Conservation (phyloP, 495 filamentous ascomycete genomes). For the Aspergillus homomorphus region DNA sequence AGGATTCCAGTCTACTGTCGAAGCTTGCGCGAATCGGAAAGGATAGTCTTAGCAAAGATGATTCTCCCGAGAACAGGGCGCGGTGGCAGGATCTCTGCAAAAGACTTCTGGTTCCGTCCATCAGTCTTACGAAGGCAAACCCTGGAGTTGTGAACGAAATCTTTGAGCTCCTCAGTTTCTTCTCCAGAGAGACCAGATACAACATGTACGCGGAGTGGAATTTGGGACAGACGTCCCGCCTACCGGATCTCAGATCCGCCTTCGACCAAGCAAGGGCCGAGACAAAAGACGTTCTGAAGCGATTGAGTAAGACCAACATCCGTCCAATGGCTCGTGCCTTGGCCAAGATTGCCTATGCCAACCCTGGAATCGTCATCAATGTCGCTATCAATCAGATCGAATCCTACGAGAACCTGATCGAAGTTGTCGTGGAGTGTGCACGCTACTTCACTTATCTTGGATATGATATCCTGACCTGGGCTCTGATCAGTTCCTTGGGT, state of each 20-base stretch:
- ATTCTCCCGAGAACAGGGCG: constrained; percentile 60
- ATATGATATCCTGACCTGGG: constrained; percentile 90
- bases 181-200: constrained; percentile 74
- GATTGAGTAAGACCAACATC: constrained; percentile 81
- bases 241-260: constrained; percentile 73
- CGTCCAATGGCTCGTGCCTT: constrained; percentile 77
- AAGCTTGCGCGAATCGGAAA: constrained; percentile 80
- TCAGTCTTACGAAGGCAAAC: constrained; percentile 80
- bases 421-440: constrained; percentile 87
- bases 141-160: constrained; percentile 79
- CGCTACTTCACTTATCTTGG: constrained; percentile 89
- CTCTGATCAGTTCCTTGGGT: constrained; percentile 73
- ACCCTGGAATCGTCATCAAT: constrained; percentile 87
- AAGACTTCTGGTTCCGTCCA: constrained; percentile 74
- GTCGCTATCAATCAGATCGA: constrained; percentile 85
- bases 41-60: constrained; percentile 66
- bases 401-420: constrained; percentile 86
- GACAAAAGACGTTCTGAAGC: constrained; percentile 77
- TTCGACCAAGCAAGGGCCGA: constrained; percentile 73
- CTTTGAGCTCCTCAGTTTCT: constrained; percentile 74
- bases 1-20: constrained; percentile 70
- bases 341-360: constrained; percentile 81
- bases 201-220: constrained; percentile 93
- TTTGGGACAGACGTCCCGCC: constrained; percentile 67
- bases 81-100: constrained; percentile 82